These are phyloP conservation scores for Phialocephala subalpina DNA, from an alignment of 2,329 filamentous ascomycete species.

Conservation along the genomic window DNA sequence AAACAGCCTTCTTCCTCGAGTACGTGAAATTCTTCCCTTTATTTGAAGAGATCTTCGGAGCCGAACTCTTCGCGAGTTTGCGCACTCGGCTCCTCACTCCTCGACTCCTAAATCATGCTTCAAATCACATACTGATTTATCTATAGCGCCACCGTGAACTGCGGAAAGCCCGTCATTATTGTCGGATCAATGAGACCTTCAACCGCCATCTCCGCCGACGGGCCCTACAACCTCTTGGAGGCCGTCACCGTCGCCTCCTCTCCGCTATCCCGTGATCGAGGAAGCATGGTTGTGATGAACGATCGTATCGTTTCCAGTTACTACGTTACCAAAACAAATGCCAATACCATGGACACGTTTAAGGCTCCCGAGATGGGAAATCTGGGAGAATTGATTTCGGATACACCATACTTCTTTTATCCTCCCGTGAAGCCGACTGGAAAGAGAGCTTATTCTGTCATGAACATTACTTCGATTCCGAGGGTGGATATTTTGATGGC, in stretches of 20 bases:
- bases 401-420: conserved; percentile 68
- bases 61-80: too few relatives aligned
- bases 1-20: conserved; percentile 71
- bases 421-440: conserved; percentile 57
- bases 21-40: too few relatives aligned
- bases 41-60: too few relatives aligned
- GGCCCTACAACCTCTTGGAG: conserved; percentile 67
- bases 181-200: conserved; percentile 71
- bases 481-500: conserved; percentile 64
- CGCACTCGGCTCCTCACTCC: too few relatives aligned
- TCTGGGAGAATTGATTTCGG: conserved; percentile 64
- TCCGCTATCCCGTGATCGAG: conserved; percentile 55
- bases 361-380: conserved; percentile 62
- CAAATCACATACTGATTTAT: too few relatives aligned
- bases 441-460: conserved; percentile 53
- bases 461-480: conserved; percentile 50
- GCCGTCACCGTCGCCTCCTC: conserved; percentile 63
- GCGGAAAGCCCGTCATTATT: conserved; percentile 64
- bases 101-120: too few relatives aligned
- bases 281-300: conserved; percentile 67
- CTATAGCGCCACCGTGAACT: conserved; percentile 61
- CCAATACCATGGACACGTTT: conserved; percentile 70
- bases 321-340: conserved; percentile 64
- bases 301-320: conserved; percentile 63
- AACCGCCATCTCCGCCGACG: conserved; percentile 68